A percentile compares a stretch with the other conserved stretches of the same genome.
These are phyloP conservation scores for Rhodomyrtus tomentosa DNA, from an alignment of 345 rosid genomes.

Conservation along the genomic window DNA sequence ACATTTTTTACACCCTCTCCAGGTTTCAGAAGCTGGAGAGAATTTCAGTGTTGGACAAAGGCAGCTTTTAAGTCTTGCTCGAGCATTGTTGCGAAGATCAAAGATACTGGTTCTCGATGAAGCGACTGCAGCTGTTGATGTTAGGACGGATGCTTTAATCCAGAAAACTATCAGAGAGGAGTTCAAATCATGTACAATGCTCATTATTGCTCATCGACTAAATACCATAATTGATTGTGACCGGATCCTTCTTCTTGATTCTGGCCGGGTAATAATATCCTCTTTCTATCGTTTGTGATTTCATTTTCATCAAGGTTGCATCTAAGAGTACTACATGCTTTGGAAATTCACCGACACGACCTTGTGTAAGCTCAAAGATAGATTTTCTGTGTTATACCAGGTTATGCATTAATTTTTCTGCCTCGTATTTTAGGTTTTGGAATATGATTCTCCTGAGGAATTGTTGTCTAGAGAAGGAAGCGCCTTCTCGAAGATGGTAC, in stretches of 20 bases:
- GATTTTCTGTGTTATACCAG: not conserved
- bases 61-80: constrained; percentile 93
- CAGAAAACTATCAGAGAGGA: constrained; percentile 98
- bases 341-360: not conserved
- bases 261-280: constrained; percentile 57
- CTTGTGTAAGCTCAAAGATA: not conserved
- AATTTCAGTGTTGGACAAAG: constrained; percentile 98
- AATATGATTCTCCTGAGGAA: constrained; percentile 70
- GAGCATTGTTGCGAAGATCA: constrained; percentile 87
- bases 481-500: constrained; percentile 94
- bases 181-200: constrained; percentile 92
- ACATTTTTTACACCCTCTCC: not conserved
- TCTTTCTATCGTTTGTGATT: not conserved
- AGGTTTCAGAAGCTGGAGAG: constrained; percentile 97
- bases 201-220: constrained; percentile 92
- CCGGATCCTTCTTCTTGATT: constrained; percentile 75
- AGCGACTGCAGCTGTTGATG: constrained; percentile 99
- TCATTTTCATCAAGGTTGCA: not conserved
- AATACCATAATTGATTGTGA: constrained; percentile 96
- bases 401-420: not conserved
- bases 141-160: constrained; percentile 94
- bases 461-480: constrained; percentile 58
- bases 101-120: constrained; percentile 98
- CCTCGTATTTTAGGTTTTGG: constrained; percentile 52
- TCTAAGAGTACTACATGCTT: not conserved